Percentiles rank a stretch among this genome's conserved stretches.
Conservation (phyloP, 2,329 filamentous ascomycete species). For the Fusarium globosum region DNA sequence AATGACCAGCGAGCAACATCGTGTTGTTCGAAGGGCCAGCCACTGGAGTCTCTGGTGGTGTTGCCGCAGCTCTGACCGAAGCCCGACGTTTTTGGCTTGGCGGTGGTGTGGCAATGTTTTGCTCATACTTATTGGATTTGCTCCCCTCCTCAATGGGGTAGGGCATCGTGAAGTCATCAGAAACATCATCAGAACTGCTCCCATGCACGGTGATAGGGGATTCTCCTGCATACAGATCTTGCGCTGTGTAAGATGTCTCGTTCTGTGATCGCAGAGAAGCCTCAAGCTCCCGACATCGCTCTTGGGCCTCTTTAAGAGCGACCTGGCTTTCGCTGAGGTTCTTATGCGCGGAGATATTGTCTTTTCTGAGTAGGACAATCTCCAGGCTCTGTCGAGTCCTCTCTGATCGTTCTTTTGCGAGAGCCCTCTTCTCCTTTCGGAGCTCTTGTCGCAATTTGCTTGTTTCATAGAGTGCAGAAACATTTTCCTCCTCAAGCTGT, state of each 20-base stretch:
- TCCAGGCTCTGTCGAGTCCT: neutral
- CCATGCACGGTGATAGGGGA: fast-evolving
- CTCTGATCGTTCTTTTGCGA: neutral
- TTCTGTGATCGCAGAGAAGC: neutral
- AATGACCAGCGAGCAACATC: fast-evolving
- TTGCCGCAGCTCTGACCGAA: fast-evolving
- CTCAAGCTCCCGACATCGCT: neutral
- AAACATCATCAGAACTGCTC: too few species aligned
- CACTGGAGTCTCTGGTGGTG: neutral
- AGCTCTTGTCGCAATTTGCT: neutral
- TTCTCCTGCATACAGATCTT: fast-evolving
- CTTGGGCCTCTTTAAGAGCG: neutral
- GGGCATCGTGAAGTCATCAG: too few species aligned
- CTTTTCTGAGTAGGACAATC: neutral
- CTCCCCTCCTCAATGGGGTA: too few species aligned
- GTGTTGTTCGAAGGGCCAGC: neutral
- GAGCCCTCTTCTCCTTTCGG: neutral
- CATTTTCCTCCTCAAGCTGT: neutral
- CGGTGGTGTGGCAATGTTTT: neutral
- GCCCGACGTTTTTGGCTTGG: neutral
- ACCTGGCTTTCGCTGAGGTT: fast-evolving
- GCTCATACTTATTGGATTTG: too few species aligned
- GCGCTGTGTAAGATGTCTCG: fast-evolving
- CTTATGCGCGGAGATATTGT: fast-evolving
- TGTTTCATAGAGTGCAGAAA: neutral